Percentiles rank a stretch among this genome's conserved stretches.
phyloP scores from a whole-genome alignment of 2,329 filamentous ascomycete species.

The Emergomyces pasteurianus region DNA sequence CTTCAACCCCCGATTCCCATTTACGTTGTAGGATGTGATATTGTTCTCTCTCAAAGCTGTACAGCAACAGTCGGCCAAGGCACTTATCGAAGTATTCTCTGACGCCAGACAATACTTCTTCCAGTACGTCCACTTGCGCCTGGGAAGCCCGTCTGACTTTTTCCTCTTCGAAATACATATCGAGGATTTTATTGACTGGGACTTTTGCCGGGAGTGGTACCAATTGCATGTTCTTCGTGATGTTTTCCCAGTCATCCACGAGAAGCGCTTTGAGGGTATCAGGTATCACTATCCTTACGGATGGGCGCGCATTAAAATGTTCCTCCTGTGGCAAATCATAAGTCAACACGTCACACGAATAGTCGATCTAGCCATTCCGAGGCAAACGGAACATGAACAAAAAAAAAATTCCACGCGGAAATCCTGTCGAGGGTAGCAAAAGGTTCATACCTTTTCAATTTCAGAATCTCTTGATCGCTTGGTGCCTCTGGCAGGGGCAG shows the following conservation, averaged over 20 bases:
- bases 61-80: constrained; percentile 77
- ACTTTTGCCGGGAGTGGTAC: constrained; percentile 69
- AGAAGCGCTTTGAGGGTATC: constrained; percentile 84
- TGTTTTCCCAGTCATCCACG: constrained; percentile 97
- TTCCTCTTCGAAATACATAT: constrained; percentile 66
- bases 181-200: constrained; percentile 64
- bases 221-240: constrained; percentile 88
- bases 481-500: constrained; percentile 31
- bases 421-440: neutral
- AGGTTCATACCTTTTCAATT: constrained; percentile 32
- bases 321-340: constrained; percentile 56
- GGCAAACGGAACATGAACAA: neutral
- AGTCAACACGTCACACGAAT: constrained; percentile 1
- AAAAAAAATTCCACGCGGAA: neutral
- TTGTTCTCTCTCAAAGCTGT: constrained; percentile 86
- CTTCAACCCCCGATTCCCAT: constrained; percentile 51
- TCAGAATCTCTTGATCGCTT: constrained; percentile 36
- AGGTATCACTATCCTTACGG: constrained; percentile 74
- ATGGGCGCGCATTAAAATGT: constrained; percentile 67
- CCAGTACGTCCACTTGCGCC: constrained; percentile 64
- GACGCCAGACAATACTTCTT: constrained; percentile 76
- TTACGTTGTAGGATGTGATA: constrained; percentile 65
- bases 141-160: constrained; percentile 43
- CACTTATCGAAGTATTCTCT: constrained; percentile 91
- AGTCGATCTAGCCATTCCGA: neutral